Percentiles rank a stretch among this genome's conserved stretches.
Conservation (phyloP, 306 rosid genomes). For the Rosa chinensis region DNA sequence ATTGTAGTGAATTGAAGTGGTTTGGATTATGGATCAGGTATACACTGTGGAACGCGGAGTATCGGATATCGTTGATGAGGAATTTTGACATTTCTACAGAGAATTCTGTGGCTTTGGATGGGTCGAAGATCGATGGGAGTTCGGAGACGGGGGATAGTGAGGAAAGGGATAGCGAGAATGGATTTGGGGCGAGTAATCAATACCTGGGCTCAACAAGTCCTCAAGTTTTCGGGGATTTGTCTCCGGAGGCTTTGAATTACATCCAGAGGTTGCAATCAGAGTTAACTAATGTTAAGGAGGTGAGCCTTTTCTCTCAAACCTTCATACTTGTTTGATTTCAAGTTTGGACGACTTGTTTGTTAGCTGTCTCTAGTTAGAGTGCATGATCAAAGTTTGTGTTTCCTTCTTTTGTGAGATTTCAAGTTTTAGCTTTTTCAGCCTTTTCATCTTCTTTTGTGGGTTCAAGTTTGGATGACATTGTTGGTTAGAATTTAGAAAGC, state of each 20-base stretch:
- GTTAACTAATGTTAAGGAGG: conserved; percentile 59
- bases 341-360: not conserved
- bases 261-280: conserved; percentile 74
- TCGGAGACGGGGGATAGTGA: conserved; percentile 36
- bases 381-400: not conserved
- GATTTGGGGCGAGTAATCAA: conserved; percentile 27
- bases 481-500: conserved; percentile 5
- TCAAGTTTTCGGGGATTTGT: conserved; percentile 54
- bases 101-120: conserved; percentile 25
- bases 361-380: not conserved
- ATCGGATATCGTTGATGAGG: conserved; percentile 77
- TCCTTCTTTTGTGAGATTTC: not conserved
- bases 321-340: not conserved
- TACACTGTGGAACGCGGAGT: too few species aligned
- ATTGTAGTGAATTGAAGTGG: not conserved
- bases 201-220: conserved; percentile 41
- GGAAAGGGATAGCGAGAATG: conserved; percentile 32
- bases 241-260: conserved; percentile 74
- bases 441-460: not conserved
- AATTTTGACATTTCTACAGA: conserved; percentile 62
- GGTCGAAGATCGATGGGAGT: conserved; percentile 22
- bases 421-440: not conserved
- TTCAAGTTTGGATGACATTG: not conserved
- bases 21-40: conserved; percentile 46
- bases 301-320: conserved; percentile 22